Percentiles rank a stretch among this genome's conserved stretches.
Evolutionary conservation across 352 stramenopile genomes (phyloP).

Genomic region (Phytophthora citrophthora): DNA sequence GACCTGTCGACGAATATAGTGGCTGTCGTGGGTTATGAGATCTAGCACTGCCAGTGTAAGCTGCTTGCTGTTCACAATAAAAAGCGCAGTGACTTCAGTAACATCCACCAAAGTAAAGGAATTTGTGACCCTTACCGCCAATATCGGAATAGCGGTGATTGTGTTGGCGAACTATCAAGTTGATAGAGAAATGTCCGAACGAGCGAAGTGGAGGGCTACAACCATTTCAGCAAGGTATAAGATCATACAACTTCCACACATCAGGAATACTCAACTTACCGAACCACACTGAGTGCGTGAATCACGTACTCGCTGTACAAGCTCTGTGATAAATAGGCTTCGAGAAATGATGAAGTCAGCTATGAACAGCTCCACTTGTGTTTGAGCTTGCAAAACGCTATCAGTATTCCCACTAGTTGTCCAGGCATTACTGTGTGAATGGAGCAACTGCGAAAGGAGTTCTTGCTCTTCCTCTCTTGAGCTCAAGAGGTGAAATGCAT

Average conservation of each 20-base stretch:
- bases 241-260: background rate
- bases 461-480: constrained; percentile 29
- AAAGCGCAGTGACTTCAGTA: constrained; percentile 7
- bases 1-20: constrained; percentile 26
- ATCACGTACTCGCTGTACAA: constrained; percentile 16
- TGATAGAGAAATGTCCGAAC: constrained; percentile 40
- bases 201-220: constrained; percentile 31
- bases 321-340: constrained; percentile 31
- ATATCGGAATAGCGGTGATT: constrained; percentile 24
- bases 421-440: background rate
- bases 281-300: background rate
- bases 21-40: constrained; percentile 25
- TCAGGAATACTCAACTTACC: constrained; percentile 17
- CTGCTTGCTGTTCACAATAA: constrained; percentile 23
- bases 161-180: constrained; percentile 16
- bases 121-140: constrained; percentile 33
- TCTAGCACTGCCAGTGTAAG: constrained; percentile 29
- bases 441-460: constrained; percentile 41
- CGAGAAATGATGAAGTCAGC: constrained; percentile 40
- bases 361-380: constrained; percentile 40
- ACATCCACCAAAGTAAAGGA: background rate
- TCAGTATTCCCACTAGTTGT: background rate
- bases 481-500: constrained; percentile 20
- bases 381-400: constrained; percentile 5
- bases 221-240: background rate